Conservation (phyloP, 2,329 filamentous ascomycete species). For the Laburnicola sp. region DNA sequence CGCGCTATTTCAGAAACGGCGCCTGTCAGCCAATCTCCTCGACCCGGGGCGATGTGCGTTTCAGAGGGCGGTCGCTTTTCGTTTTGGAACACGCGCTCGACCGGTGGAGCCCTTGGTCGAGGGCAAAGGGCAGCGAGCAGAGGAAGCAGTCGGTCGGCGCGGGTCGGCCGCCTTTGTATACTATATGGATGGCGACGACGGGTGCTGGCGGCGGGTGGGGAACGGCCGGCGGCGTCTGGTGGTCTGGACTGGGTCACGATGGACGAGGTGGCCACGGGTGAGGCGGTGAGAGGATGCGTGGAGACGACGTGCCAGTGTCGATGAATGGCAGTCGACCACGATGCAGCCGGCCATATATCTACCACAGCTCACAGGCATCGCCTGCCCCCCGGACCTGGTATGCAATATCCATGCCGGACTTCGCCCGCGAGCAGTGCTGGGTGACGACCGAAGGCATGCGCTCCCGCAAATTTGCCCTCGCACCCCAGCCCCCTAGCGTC, state of each 20-base stretch:
- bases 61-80: constrained; percentile 30
- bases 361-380: constrained; percentile 53
- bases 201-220: constrained; percentile 15
- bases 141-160: constrained; percentile 10
- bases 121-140: constrained; percentile 5
- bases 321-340: constrained; percentile 42
- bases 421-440: constrained; percentile 26
- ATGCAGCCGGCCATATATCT: constrained; percentile 57
- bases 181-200: constrained; percentile 20
- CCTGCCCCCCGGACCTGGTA: constrained; percentile 44
- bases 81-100: constrained; percentile 34
- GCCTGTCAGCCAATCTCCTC: constrained; percentile 40
- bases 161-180: constrained; percentile 15
- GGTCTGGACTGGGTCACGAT: constrained; percentile 35
- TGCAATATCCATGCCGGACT: constrained; percentile 43
- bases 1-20: constrained; percentile 30
- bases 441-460: constrained; percentile 25
- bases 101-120: constrained; percentile 6
- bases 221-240: constrained; percentile 23
- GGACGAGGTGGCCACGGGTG: constrained; percentile 31
- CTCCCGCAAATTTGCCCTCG: constrained; percentile 19
- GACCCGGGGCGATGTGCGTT: constrained; percentile 30
- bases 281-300: constrained; percentile 39
- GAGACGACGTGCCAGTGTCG: constrained; percentile 19
- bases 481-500: constrained; percentile 27